A percentile compares a stretch with the other conserved stretches of the same genome.
Evolutionary conservation across 352 stramenopile species (phyloP).

Genomic region (Poterioochromonas sp.): DNA sequence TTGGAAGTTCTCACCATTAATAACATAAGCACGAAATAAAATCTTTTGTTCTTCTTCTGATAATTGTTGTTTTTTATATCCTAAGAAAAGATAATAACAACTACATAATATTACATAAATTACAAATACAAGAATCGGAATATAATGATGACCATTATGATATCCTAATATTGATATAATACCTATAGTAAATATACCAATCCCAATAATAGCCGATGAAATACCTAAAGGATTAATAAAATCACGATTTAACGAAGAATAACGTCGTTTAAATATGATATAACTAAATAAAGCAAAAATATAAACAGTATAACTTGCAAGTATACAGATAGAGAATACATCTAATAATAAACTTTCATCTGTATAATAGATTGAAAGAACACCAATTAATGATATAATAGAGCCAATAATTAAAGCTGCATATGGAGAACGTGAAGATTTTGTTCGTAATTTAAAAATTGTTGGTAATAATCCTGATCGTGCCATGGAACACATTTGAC

Average conservation of each 20-base stretch:
- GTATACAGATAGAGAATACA: neutral
- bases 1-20: too few relatives aligned
- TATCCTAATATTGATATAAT: neutral
- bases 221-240: constrained; percentile 23
- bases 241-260: neutral
- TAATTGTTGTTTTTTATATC: neutral
- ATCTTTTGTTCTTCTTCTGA: constrained; percentile 1
- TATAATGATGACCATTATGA: neutral
- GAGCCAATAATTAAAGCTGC: neutral
- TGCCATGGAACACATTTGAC: constrained; percentile 12
- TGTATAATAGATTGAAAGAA: neutral
- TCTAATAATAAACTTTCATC: neutral
- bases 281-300: neutral
- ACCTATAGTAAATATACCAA: neutral
- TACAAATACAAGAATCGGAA: neutral
- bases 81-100: neutral
- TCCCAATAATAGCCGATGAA: neutral
- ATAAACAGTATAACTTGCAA: neutral
- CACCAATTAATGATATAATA: neutral
- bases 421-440: neutral
- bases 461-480: constrained; percentile 20
- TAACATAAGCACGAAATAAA: constrained; percentile 1
- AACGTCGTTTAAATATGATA: neutral
- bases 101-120: neutral
- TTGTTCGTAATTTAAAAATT: neutral